Base-by-base conservation (phyloP, 1,284 basidiomycete genomes). In the Trametes polyzona region DNA sequence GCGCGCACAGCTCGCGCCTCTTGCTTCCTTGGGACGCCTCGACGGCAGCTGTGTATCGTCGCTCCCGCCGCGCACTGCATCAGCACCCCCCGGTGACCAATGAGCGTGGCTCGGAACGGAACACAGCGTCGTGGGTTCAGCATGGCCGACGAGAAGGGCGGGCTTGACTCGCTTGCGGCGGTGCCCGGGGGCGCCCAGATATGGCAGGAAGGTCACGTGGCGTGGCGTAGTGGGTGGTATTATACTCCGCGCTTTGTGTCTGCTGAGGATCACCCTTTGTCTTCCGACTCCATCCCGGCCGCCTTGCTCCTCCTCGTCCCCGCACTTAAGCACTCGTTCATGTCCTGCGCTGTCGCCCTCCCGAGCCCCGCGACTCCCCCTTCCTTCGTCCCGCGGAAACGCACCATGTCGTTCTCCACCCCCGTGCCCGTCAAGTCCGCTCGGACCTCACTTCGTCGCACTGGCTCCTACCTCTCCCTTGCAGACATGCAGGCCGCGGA, bases 401-500 rank as follows among this genome's bases (percentile, higher is more conserved):
- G 70, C 51, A 71, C 71, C 39, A 71, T 71, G 70, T 71, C 72
- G 26, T 72, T 71, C 65, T 70, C 70, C 27, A 58, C 63, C 12
- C 68, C 71, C 21, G 55, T 63, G 19, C 62, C 67, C 17, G 41
- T 41, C 55, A 71, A 70, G 58, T 47, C 65, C 40, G 61, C 69
- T 16, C 64, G 70, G 35, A 66, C 68, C 12, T 58, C 65, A 21
- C 67, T 73, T 10, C 66, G 64, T n/a, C 69, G 72, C 48, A 69
- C 70, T 7, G 69, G 65, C 21, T 73, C 72, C 43, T 73, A 67
- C 56, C 62, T 72, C 32, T 72, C 69, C 23, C 59, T 73, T 12
- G 56, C 65, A 7, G 70, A 71, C 61, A 66, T 69, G 66, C 64
- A 69, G 44, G 52, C 59, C 17, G 61, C 63, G 5, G 56, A 61